Base-by-base conservation (phyloP, 208 protist genomes). In the Tetramitus jugosus region DNA sequence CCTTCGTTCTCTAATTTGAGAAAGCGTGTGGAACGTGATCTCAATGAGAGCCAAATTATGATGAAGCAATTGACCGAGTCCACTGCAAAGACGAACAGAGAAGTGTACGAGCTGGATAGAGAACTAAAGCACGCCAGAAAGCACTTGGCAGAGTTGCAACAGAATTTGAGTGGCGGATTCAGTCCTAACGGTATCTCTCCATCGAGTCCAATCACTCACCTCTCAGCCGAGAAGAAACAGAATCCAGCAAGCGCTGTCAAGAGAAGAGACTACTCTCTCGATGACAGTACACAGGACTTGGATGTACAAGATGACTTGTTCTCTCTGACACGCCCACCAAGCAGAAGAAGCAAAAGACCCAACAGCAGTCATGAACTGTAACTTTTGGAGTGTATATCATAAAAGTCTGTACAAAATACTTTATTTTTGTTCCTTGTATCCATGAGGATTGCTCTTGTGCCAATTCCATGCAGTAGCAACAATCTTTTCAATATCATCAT, bases 71-170 rank as follows among this genome's bases (percentile, higher is more conserved):
- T 71, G 17, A 49, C 17, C 3, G 65, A 71, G 35, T 49, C 35
- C 1, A 71, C 43, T 33, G 40, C 65, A 0, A 71, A 49, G 17
- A 71, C 35, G 8, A 71, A 13, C n/a, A 42, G 40, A 49, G 39
- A 71, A 33, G 65, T 71, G 4, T 29, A 49, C 29, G 65, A 71
- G 35, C 49, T 71, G 17, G 65, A 71, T n/a, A 71, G 35, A n/a
- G 65, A 71, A 49, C n/a, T 71, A 6, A 71, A 71, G 39, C 17
- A 71, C 49, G 65, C 65, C 3, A 71, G 65, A 71, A 40, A 35
- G 13, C 65, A 71, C 23, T 49, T 71, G 7, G 65, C 65, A n/a
- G 65, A 71, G 20, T 49, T 71, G n/a, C 65, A 71, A 49, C 43
- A 49, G 6, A 71, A 29, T 8, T 49, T 71, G 65, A 71, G 39